Conservation (phyloP, 2,329 filamentous ascomycete species). For the Rugonectria rugulosa region DNA sequence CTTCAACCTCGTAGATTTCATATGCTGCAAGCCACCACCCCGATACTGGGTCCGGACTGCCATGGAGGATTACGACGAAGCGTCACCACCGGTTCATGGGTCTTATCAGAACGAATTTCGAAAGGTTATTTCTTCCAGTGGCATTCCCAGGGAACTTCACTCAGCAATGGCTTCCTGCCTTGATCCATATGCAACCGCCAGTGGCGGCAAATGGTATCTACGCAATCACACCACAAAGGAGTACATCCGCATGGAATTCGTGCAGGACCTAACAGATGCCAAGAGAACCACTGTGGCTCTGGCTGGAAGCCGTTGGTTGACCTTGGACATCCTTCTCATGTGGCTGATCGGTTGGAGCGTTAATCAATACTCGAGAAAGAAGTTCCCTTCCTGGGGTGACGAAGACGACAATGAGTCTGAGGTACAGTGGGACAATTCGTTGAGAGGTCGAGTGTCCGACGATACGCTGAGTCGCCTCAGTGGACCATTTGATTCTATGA, state of each 20-base stretch:
- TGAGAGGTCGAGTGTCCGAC: background rate
- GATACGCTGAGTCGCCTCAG: too few species aligned
- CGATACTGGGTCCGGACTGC: background rate
- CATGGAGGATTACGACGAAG: background rate
- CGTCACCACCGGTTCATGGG: background rate
- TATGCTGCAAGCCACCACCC: background rate
- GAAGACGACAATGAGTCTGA: background rate
- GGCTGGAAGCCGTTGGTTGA: slow-evolving; percentile 4
- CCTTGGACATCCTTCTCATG: slow-evolving; percentile 12
- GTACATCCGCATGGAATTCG: slow-evolving; percentile 21
- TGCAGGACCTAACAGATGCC: background rate
- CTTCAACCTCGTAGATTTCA: background rate
- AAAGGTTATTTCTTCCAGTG: background rate
- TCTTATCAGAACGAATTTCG: background rate
- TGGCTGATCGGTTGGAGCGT: slow-evolving; percentile 24
- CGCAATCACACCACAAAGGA: slow-evolving; percentile 14
- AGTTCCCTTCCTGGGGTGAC: background rate
- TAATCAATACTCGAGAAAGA: background rate
- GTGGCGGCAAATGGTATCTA: slow-evolving; percentile 16
- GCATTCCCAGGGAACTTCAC: background rate
- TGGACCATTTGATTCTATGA: slow-evolving; percentile 10
- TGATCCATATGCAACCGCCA: background rate
- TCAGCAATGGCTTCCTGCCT: background rate
- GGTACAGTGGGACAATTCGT: background rate
- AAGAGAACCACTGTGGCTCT: background rate